These are phyloP conservation scores for Tylopilus rubrobrunneus DNA, from an alignment of 768 basidiomycete species.

Conservation along the genomic window DNA sequence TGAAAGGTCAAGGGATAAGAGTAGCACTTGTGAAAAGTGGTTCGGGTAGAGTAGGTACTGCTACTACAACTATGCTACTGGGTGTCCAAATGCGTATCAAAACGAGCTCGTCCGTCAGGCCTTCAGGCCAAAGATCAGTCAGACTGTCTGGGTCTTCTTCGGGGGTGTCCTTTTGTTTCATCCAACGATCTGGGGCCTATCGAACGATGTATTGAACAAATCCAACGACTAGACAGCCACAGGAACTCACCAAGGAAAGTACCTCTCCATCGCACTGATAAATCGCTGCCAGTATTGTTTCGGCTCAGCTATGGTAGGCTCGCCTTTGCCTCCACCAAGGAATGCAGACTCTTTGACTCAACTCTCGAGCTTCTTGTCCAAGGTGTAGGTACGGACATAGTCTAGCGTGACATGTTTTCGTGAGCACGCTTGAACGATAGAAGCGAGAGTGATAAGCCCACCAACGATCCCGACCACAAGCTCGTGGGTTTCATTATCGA, in stretches of 20 bases:
- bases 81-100: slow-evolving; percentile 8
- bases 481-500: slow-evolving; percentile 85
- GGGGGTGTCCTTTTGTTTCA: slow-evolving; percentile 77
- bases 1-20: background rate
- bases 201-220: background rate
- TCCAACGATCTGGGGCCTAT: slow-evolving; percentile 87
- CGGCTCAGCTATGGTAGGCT: slow-evolving; percentile 95
- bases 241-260: slow-evolving; percentile 67
- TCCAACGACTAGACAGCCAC: background rate
- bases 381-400: slow-evolving; percentile 93
- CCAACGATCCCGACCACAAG: slow-evolving; percentile 97
- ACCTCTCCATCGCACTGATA: slow-evolving; percentile 83
- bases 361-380: slow-evolving; percentile 98
- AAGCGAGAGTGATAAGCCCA: slow-evolving; percentile 36
- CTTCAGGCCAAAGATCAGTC: slow-evolving; percentile 61
- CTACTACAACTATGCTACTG: slow-evolving; percentile 12
- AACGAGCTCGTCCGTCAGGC: too few relatives aligned
- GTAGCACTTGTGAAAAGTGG: too few relatives aligned
- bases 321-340: slow-evolving; percentile 79
- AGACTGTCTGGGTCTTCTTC: slow-evolving; percentile 66
- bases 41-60: too few relatives aligned
- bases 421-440: background rate
- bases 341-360: slow-evolving; percentile 97
- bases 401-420: slow-evolving; percentile 41
- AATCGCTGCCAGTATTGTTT: slow-evolving; percentile 91